phyloP scores from a whole-genome alignment of 2,329 filamentous ascomycete genomes.

The Claviceps quebecensis region DNA sequence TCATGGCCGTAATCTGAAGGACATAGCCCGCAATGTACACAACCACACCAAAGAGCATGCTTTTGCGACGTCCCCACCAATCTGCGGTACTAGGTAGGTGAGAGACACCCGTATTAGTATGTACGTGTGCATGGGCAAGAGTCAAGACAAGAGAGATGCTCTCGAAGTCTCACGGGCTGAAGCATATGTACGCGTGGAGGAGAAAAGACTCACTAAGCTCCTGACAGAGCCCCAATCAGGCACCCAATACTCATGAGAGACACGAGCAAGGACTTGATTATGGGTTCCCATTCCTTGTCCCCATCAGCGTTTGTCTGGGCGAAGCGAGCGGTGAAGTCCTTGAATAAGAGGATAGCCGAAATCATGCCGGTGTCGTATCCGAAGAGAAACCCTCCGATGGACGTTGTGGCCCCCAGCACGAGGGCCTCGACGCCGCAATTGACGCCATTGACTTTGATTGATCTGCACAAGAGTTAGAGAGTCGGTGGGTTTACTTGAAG shows the following conservation, averaged over 20 bases:
- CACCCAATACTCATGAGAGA: conserved; percentile 43
- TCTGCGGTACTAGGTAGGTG: conserved; percentile 31
- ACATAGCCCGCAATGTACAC: conserved; percentile 52
- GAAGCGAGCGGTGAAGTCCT: conserved; percentile 43
- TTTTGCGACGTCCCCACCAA: conserved; percentile 41
- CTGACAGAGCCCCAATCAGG: conserved; percentile 37
- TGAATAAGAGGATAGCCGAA: conserved; percentile 34
- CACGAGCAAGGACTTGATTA: conserved; percentile 37
- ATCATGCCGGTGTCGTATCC: conserved; percentile 51
- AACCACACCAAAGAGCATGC: conserved; percentile 36
- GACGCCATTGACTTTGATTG: conserved; percentile 28
- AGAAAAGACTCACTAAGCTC: conserved; percentile 26
- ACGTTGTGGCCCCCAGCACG: conserved; percentile 35
- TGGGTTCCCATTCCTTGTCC: conserved; percentile 23
- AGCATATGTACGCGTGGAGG: neutral
- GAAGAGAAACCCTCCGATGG: conserved; percentile 47
- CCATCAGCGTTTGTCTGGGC: conserved; percentile 29
- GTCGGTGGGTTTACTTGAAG: neutral
- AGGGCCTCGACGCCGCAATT: conserved; percentile 26
- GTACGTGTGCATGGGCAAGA: neutral
- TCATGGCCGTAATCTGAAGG: conserved; percentile 46
- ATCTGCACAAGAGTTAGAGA: conserved; percentile 12
- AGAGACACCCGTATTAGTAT: neutral
- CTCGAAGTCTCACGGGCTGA: no score
- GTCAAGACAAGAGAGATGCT: neutral